Evolutionary conservation across 1,284 basidiomycete genomes (phyloP).

Genomic region (Rhodotorula sp.): DNA sequence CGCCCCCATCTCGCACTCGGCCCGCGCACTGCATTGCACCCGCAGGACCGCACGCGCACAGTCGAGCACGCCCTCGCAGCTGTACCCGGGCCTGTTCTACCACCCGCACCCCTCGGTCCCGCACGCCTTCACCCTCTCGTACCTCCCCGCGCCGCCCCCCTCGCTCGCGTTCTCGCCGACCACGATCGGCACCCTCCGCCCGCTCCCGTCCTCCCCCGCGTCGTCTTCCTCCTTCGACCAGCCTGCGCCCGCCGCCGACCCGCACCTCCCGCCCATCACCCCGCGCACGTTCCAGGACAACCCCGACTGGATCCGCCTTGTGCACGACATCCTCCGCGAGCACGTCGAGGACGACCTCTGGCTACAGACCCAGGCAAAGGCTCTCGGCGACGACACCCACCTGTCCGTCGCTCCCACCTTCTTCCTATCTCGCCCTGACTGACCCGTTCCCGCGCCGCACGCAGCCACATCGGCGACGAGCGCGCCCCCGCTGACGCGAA

Average conservation of each 20-base stretch:
- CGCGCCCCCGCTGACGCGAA: constrained; percentile 35
- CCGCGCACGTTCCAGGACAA: constrained; percentile 38
- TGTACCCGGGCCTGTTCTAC: constrained; percentile 34
- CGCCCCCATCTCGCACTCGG: background rate
- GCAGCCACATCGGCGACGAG: constrained; percentile 39
- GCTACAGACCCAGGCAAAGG: constrained; percentile 32
- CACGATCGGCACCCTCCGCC: constrained; percentile 30
- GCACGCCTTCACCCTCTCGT: constrained; percentile 28
- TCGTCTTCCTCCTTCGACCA: background rate
- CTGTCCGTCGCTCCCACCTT: constrained; percentile 19
- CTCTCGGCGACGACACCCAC: constrained; percentile 22
- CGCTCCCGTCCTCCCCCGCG: background rate
- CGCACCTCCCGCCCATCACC: constrained; percentile 18
- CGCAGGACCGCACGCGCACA: background rate
- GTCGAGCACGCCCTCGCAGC: background rate
- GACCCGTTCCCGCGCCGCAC: background rate
- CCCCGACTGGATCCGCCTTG: constrained; percentile 22
- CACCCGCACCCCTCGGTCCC: constrained; percentile 16
- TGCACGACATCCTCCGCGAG: constrained; percentile 32
- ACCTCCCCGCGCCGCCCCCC: constrained; percentile 29
- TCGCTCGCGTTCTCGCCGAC: constrained; percentile 36
- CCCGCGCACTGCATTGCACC: background rate
- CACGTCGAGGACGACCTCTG: constrained; percentile 14
- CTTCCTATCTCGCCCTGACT: too few species aligned
- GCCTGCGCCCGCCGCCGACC: background rate